Evolutionary conservation across 345 rosid species (phyloP).

Genomic region (Hibiscus trionum): DNA sequence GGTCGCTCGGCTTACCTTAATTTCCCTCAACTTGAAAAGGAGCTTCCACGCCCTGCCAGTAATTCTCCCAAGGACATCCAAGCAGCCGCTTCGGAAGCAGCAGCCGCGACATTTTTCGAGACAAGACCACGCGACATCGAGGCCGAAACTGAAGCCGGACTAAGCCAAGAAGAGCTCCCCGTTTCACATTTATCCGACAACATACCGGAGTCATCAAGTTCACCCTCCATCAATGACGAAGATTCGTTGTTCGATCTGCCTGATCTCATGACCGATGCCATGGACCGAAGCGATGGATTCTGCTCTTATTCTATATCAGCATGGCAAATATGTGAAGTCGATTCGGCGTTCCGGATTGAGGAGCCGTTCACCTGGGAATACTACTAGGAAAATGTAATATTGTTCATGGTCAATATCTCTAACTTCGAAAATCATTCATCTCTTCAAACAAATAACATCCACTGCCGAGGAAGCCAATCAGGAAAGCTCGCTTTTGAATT

Average conservation of each 20-base stretch:
- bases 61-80: conserved; percentile 56
- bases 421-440: neutral
- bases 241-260: conserved; percentile 78
- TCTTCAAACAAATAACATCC: conserved; percentile 1
- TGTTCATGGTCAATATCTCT: neutral
- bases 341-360: conserved; percentile 50
- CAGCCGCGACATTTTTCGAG: conserved; percentile 29
- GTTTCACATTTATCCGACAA: conserved; percentile 19
- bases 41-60: conserved; percentile 46
- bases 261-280: conserved; percentile 48
- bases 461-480: neutral
- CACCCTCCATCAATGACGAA: conserved; percentile 40
- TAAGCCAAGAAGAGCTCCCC: conserved; percentile 20
- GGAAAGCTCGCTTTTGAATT: neutral
- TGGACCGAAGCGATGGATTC: conserved; percentile 34
- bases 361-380: conserved; percentile 57
- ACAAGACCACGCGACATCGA: conserved; percentile 5
- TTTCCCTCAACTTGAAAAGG: conserved; percentile 41
- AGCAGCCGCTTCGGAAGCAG: conserved; percentile 48
- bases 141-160: conserved; percentile 20
- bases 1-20: conserved; percentile 56
- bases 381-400: conserved; percentile 4
- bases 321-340: conserved; percentile 63
- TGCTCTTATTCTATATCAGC: conserved; percentile 36
- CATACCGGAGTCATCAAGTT: conserved; percentile 36